Conservation (phyloP, 2,329 filamentous ascomycete species). For the Stagonosporopsis vannaccii region DNA sequence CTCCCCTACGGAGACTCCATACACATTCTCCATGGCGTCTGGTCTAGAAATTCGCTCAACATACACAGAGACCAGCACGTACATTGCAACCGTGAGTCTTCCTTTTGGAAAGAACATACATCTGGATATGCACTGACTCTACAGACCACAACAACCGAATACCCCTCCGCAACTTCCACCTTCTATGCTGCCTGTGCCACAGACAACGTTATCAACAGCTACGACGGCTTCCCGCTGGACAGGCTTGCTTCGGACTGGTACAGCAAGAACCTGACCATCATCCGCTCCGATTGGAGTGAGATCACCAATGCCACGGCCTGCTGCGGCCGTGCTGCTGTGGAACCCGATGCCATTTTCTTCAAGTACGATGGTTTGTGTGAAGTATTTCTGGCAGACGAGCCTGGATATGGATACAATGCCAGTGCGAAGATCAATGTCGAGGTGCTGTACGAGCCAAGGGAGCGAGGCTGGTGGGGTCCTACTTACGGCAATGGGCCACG, state of each 20-base stretch:
- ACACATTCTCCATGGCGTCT: conserved; percentile 11
- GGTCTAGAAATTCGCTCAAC: conserved; percentile 3
- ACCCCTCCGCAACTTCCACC: conserved; percentile 5
- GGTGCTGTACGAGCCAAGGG: conserved; percentile 14
- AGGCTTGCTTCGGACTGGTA: conserved; percentile 13
- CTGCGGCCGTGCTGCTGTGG: conserved; percentile 4
- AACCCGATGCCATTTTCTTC: conserved; percentile 12
- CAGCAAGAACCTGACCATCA: conserved; percentile 15
- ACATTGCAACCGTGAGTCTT: conserved; percentile 3
- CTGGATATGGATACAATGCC: neutral
- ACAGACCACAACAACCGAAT: conserved; percentile 13
- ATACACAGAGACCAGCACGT: conserved; percentile 12
- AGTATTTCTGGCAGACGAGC: conserved; percentile 2
- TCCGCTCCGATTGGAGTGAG: conserved; percentile 11
- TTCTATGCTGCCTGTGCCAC: conserved; percentile 15
- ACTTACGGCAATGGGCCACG: conserved; percentile 8
- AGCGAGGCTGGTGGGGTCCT: conserved; percentile 9
- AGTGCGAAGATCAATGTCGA: conserved; percentile 9
- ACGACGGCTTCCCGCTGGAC: conserved; percentile 2
- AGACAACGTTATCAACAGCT: conserved; percentile 10
- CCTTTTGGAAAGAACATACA: neutral
- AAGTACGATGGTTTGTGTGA: conserved; percentile 15
- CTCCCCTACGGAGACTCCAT: conserved; percentile 11
- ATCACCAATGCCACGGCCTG: conserved; percentile 10
- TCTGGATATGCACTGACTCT: neutral